A percentile compares a stretch with the other conserved stretches of the same genome.
Evolutionary conservation across 805 yeast genomes (phyloP).

Genomic region (Komagataella populi): DNA sequence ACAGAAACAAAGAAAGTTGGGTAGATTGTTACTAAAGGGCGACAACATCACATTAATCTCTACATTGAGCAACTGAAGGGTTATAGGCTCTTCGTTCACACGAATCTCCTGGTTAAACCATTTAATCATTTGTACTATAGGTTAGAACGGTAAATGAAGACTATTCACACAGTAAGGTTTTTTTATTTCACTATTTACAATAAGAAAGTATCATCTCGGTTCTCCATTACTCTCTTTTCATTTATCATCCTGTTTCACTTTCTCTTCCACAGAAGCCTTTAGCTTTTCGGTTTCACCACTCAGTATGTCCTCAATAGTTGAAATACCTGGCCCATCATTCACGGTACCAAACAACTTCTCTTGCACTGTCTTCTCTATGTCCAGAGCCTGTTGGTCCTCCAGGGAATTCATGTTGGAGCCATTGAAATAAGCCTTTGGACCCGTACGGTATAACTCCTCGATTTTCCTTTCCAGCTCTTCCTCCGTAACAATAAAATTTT

Average conservation of each 20-base stretch:
- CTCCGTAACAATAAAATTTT: constrained; percentile 61
- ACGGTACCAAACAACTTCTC: not conserved
- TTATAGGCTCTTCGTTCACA: not conserved
- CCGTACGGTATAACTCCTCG: constrained; percentile 14
- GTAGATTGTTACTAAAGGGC: constrained; percentile 76
- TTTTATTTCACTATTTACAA: not conserved
- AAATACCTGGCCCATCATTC: not conserved
- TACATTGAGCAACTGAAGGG: constrained; percentile 3
- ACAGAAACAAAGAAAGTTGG: constrained; percentile 42
- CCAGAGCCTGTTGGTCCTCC: not conserved
- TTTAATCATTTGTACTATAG: not conserved
- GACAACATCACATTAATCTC: constrained; percentile 80
- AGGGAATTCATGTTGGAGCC: not conserved
- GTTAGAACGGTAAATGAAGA: not conserved
- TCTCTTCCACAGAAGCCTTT: not conserved
- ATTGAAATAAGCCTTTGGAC: not conserved
- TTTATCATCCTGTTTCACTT: not conserved
- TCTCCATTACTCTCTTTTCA: not conserved
- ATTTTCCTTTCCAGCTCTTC: constrained; percentile 45
- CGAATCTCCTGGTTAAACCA: not conserved
- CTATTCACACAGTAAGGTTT: not conserved
- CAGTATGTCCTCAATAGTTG: not conserved
- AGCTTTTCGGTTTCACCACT: not conserved
- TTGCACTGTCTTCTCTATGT: not conserved
- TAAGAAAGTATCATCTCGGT: not conserved